Evolutionary conservation across 169 alveolate genomes (phyloP).

Genomic region (Eimeria necatrix): DNA sequence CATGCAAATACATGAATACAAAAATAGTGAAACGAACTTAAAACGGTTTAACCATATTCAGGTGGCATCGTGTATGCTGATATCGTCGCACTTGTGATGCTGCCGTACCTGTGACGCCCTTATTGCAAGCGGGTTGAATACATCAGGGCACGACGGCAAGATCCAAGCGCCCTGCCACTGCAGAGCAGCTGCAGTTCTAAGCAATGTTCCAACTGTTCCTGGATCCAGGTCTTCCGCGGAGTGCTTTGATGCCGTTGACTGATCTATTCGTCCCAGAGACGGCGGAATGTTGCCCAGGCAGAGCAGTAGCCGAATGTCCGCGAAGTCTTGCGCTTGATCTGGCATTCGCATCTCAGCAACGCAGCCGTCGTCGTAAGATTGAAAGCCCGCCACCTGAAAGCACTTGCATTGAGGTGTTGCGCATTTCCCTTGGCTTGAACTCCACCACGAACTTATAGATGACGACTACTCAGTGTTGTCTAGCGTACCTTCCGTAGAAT

Average conservation of each 20-base stretch:
- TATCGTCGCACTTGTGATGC: too few species aligned
- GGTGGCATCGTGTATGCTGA: not conserved
- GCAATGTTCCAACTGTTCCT: conserved; percentile 58
- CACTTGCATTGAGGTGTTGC: not conserved
- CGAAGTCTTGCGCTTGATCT: conserved; percentile 50
- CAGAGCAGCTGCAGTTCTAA: conserved; percentile 79
- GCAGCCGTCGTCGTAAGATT: conserved; percentile 76
- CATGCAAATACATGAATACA: not conserved
- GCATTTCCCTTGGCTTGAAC: too few species aligned
- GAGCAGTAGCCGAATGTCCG: conserved; percentile 63
- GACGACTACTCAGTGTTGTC: not conserved
- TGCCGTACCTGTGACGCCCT: conserved; percentile 78
- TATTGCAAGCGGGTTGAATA: conserved; percentile 75
- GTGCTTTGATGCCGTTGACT: not conserved
- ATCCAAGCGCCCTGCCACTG: conserved; percentile 82
- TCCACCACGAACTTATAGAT: not conserved
- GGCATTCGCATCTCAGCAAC: conserved; percentile 79
- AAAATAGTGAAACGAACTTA: not conserved
- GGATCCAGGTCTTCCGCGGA: not conserved
- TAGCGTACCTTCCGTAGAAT: conserved; percentile 71
- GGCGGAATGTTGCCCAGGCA: conserved; percentile 75
- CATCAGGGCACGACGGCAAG: conserved; percentile 77
- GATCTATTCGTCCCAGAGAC: not conserved
- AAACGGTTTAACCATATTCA: not conserved
- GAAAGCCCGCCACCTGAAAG: conserved; percentile 77